phyloP scores from a whole-genome alignment of 2,329 filamentous ascomycete species.

The Exutisphaerella laricina region DNA sequence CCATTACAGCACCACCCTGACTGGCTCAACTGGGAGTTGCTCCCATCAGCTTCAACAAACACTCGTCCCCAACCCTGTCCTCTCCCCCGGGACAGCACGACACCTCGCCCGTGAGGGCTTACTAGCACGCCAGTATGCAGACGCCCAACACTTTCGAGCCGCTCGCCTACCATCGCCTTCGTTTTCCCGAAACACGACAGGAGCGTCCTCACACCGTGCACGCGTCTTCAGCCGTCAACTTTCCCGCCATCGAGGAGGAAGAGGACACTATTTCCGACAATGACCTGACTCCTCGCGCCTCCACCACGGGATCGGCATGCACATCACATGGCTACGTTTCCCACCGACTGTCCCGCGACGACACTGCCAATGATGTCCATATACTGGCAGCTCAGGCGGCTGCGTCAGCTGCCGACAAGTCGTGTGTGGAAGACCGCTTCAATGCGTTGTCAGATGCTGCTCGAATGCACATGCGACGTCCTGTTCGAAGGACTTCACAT shows the following conservation, averaged over 20 bases:
- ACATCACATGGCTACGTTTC: not conserved
- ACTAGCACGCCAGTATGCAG: slow-evolving; percentile 2
- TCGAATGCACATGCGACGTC: not conserved
- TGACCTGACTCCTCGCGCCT: slow-evolving; percentile 17
- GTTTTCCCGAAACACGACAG: not conserved
- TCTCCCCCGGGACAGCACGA: not conserved
- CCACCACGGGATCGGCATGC: slow-evolving; percentile 8
- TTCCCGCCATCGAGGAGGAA: slow-evolving; percentile 17
- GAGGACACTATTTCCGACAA: slow-evolving; percentile 14
- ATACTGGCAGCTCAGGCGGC: slow-evolving; percentile 5
- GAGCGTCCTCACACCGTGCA: slow-evolving; percentile 25
- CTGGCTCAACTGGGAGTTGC: too few relatives aligned
- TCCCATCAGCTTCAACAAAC: too few relatives aligned
- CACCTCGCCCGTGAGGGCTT: not conserved
- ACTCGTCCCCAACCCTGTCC: too few relatives aligned
- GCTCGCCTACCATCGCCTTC: slow-evolving; percentile 4
- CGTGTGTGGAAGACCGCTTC: not conserved
- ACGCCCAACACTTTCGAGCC: not conserved
- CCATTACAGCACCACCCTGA: too few relatives aligned
- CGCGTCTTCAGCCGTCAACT: slow-evolving; percentile 13
- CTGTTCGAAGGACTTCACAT: not conserved
- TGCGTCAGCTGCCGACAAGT: not conserved
- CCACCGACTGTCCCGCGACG: slow-evolving; percentile 25
- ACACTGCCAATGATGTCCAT: slow-evolving; percentile 27
- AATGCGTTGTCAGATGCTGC: not conserved